Base-by-base conservation (phyloP, 805 yeast genomes). In the Brettanomyces sp. region DNA sequence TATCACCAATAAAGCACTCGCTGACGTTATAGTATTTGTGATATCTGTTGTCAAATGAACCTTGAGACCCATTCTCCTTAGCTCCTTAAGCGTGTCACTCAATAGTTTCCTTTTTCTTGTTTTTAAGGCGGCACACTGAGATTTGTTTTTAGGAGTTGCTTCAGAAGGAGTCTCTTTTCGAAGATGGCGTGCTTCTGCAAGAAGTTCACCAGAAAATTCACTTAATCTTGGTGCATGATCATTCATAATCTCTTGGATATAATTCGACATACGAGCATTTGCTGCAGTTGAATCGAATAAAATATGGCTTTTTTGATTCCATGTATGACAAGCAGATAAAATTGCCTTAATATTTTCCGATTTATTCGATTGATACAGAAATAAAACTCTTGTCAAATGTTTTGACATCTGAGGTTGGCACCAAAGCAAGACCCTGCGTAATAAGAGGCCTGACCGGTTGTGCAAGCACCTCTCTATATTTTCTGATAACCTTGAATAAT, bases 401-500 rank as follows among this genome's bases (percentile, higher is more conserved):
- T 12, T 35, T 35, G n/a, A 35, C 14, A n/a, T 14, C 23, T 24
- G 41, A 7, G 2, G 23, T 14, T 24, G 3, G 8, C 18, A 5
- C 41, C 33, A 47, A n/a, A 1, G 63, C 44, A 13, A 80, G 50
- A 21, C 93, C 95, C 13, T 57, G 56, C 56, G 85, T 91, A 45
- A 89, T 73, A 4, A 83, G 47, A 0, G 72, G 53, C 1, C 73
- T 63, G 0, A 85, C 78, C 1, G 75, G 69, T 23, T 71, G 71
- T 5, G 72, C 60, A 9, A 90, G 62, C 32, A 82, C 56, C 2
- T 73, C 73, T 45, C 98, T 77, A 60, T 86, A 93, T 61, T 88
- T 88, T 47, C 89, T 74, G 9, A 91, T 84, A 44, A 85, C 61
- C 63, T 89, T 93, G 76, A 82, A 91, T 45, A 93, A 77, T 54